A percentile compares a stretch with the other conserved stretches of the same genome.
These are phyloP conservation scores for Penicillium sp. DNA, from an alignment of 2,329 filamentous ascomycete species.

Conservation along the genomic window DNA sequence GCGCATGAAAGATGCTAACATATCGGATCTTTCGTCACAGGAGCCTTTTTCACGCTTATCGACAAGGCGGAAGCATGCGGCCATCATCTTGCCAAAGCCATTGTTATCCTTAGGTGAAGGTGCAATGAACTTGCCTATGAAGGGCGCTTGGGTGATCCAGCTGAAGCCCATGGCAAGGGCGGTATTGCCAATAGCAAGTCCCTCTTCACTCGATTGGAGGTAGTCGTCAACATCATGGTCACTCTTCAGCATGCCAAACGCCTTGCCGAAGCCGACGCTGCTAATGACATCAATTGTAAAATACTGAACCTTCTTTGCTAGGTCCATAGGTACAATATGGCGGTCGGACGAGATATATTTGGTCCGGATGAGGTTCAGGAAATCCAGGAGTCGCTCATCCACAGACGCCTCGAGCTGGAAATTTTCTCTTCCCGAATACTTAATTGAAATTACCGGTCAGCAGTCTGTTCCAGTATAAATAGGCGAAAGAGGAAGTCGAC, in stretches of 20 bases:
- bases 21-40: constrained; percentile 27
- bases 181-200: constrained; percentile 21
- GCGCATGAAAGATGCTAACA: constrained; percentile 35
- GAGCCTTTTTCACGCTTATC: constrained; percentile 26
- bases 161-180: constrained; percentile 20
- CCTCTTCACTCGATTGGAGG: constrained; percentile 40
- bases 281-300: constrained; percentile 63
- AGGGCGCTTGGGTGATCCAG: constrained; percentile 19
- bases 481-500: neutral
- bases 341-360: constrained; percentile 48
- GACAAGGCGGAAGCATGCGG: constrained; percentile 20
- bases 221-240: constrained; percentile 50
- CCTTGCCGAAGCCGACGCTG: constrained; percentile 55
- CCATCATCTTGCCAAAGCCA: constrained; percentile 30
- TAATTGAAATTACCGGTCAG: neutral
- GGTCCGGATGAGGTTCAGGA: constrained; percentile 54
- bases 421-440: constrained; percentile 62
- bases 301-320: constrained; percentile 55
- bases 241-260: constrained; percentile 52
- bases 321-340: constrained; percentile 44
- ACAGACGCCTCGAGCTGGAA: constrained; percentile 55
- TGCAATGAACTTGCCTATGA: constrained; percentile 21
- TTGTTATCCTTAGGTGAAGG: constrained; percentile 25
- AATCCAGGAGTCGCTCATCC: constrained; percentile 51
- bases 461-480: neutral